These are phyloP conservation scores for Rhizoclosmatium globosum DNA, from an alignment of 192 early-diverging fungal genomes.

Conservation along the genomic window DNA sequence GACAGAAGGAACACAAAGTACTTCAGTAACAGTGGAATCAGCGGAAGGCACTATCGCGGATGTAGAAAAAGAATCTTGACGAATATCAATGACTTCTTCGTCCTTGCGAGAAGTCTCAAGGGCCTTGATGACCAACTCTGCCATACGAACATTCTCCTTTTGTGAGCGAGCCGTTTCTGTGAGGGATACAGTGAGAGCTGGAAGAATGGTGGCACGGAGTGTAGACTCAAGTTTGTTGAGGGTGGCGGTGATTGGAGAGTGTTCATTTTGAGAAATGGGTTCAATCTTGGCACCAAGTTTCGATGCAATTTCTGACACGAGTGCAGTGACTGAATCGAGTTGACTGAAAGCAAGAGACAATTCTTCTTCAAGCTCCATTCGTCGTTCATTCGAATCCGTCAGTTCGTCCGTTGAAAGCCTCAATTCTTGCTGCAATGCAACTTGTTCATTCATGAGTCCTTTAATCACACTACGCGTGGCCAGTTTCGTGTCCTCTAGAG, in stretches of 20 bases:
- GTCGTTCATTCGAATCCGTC: too few relatives aligned
- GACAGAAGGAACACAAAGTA: not conserved
- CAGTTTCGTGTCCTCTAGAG: constrained; percentile 1
- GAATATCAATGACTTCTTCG: not conserved
- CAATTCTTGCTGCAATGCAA: not conserved
- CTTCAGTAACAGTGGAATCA: too few relatives aligned
- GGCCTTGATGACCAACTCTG: constrained; percentile 25
- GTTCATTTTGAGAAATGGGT: too few relatives aligned
- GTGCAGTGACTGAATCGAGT: too few relatives aligned
- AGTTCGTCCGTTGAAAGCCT: too few relatives aligned
- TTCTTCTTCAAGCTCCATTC: too few relatives aligned
- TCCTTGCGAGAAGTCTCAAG: not conserved
- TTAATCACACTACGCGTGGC: not conserved
- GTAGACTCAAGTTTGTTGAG: not conserved
- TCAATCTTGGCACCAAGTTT: too few relatives aligned
- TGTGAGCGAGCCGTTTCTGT: not conserved
- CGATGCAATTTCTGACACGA: too few relatives aligned
- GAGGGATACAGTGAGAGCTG: not conserved
- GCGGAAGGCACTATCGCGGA: not conserved
- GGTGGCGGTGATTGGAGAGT: too few relatives aligned
- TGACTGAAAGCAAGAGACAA: too few relatives aligned
- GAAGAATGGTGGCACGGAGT: not conserved
- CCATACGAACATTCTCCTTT: constrained; percentile 25
- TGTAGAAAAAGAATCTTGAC: not conserved
- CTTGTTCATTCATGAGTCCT: not conserved